Evolutionary conservation across 1,284 basidiomycete species (phyloP), one percentile per base, ranked within the genome.

Genomic region (Mycosarcoma maydis): DNA sequence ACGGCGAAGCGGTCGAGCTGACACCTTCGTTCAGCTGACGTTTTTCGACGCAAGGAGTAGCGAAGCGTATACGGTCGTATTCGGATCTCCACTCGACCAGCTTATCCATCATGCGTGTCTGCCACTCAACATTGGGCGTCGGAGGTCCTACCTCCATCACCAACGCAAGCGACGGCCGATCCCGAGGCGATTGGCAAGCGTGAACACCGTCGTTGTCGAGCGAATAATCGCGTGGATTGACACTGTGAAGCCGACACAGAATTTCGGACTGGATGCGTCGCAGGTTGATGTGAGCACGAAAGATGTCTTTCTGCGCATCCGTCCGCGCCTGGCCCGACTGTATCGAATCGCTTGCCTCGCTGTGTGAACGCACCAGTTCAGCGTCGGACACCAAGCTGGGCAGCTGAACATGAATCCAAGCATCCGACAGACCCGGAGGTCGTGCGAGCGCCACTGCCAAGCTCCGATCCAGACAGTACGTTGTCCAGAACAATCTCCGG

Each of bases 221-320:
- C 14, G 67, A 59, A 23, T 70, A 70, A 52, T 70, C 67, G 26
- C 67, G 55, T 5, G 67, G 67, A 20, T 70, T 70, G 45, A 70
- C 67, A 17, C 67, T 70, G 49, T 70, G 67, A 4, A 70, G 44
- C 3, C 67, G 60, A 37, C 67, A 70, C 6, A 65, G 52, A 10
- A 70, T 57, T 49, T 71, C 68, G 26, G 68, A 71, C 38, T 71
- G 68, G 11, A 71, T 45, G 10, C 61, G 61, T 14, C 68, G 53
- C 6, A 71, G 43, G 23, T 57, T 54, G 46, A 71, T 59, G 23
- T 66, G 68, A 2, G 67, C 37, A 10, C 60, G 51, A 24, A 60
- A 70, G n/a, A 64, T 30, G 24, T 70, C 51, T 52, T 70, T 70
- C 20, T 50, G 50, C 30, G 52, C 38, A 23, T 70, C 67, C 14